Evolutionary conservation across 345 rosid species (phyloP).

Genomic region (Euphorbia tirucalli): DNA sequence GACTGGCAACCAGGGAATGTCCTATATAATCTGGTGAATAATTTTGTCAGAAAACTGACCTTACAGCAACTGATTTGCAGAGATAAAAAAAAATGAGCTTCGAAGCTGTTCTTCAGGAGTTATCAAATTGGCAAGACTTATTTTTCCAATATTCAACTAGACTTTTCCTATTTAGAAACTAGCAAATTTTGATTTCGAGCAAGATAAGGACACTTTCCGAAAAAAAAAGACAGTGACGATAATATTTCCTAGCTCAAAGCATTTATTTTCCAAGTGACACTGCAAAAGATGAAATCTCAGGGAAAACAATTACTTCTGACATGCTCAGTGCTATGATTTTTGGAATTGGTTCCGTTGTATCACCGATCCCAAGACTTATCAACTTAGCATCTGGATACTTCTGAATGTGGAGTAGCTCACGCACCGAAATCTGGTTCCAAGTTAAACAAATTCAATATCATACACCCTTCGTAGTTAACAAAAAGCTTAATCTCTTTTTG

Average conservation of each 20-base stretch:
- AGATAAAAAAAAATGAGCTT: neutral
- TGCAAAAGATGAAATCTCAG: neutral
- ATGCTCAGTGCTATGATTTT: conserved; percentile 17
- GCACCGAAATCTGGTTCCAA: conserved; percentile 20
- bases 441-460: neutral
- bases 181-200: neutral
- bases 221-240: neutral
- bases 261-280: neutral
- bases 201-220: neutral
- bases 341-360: conserved; percentile 28
- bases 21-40: neutral
- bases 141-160: neutral
- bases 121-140: neutral
- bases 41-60: neutral
- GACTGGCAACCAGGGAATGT: neutral
- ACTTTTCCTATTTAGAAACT: neutral
- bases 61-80: too few relatives aligned
- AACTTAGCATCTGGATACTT: conserved; percentile 25
- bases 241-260: neutral
- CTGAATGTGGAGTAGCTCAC: conserved; percentile 19
- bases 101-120: too few relatives aligned
- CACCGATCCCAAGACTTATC: conserved; percentile 30
- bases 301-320: conserved; percentile 13
- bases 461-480: neutral
- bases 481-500: neutral